Evolutionary conservation across 352 stramenopile species (phyloP), one percentile per base, ranked within the genome.

Genomic region (Globisporangium viniferum): DNA sequence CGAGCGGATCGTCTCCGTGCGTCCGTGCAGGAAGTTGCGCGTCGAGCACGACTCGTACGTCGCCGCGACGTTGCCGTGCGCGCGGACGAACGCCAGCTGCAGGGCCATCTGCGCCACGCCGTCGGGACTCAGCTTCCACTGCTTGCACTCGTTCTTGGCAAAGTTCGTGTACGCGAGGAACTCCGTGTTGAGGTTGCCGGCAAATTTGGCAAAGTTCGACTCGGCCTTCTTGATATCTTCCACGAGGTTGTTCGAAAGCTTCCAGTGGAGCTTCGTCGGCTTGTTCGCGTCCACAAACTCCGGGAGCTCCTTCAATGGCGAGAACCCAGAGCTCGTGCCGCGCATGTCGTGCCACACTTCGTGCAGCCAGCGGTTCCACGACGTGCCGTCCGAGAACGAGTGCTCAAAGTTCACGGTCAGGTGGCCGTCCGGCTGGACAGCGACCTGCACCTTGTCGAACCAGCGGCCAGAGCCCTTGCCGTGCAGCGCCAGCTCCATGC

Each of bases 381-480:
- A 76, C 53, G 94, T 97, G 27, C 93, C 93, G 64, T 98, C 93
- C 22, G 90, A 97, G 71, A 97, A 97, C 53, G 92, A 97, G 77
- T 98, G 93, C 72, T 98, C 93, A 70, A 98, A 98, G 76, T 98
- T 98, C n/a, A 97, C 77, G 14, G 86, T 94, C 56, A 98, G 58
- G 64, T 92, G 82, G 22, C 93, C 93, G 65, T 96, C 88, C 18
- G 73, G 73, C 54, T 96, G 83, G 35, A 84, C 86, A 44, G 97
- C 93, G 51, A 98, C 78, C 67, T 95, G 88, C 64, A 98, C 80
- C 81, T 98, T 98, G 81, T 98, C 93, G 63, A 97, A 98, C 93
- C 93, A 98, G 56, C 93, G 84, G 64, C 93, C 89, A 33, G 75
- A 78, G 12, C 81, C 81, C 46, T 94, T 80, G 22, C 93, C 91